phyloP scores from a whole-genome alignment of 331 rosid genomes.

The Stylosanthes scabra region DNA sequence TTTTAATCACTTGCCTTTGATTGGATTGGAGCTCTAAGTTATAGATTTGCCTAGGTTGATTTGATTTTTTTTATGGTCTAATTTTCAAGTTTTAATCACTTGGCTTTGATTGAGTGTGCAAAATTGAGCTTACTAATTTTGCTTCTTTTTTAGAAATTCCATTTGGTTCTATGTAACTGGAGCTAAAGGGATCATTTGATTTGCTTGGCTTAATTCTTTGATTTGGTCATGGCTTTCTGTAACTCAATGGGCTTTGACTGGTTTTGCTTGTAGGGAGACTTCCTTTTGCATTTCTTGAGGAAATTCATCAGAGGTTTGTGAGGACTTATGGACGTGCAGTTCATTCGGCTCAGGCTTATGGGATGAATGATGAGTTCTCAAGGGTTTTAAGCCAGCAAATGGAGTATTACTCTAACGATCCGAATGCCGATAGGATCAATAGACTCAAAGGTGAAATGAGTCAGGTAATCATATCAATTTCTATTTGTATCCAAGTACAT shows the following conservation, averaged over 20 bases:
- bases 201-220: neutral
- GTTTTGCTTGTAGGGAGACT: constrained; percentile 64
- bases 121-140: neutral
- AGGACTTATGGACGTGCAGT: constrained; percentile 92
- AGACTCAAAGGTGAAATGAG: constrained; percentile 98
- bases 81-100: neutral
- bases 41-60: too few relatives aligned
- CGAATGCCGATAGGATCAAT: constrained; percentile 93
- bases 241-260: too few relatives aligned
- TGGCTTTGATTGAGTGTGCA: neutral
- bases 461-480: constrained; percentile 60
- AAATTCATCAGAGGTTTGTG: constrained; percentile 89
- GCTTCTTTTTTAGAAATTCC: neutral
- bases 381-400: constrained; percentile 94
- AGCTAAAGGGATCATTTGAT: neutral
- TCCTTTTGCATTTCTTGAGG: constrained; percentile 95
- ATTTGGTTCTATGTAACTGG: neutral
- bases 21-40: neutral
- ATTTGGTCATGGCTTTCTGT: too few relatives aligned
- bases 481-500: too few relatives aligned
- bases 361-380: constrained; percentile 94
- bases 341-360: constrained; percentile 85
- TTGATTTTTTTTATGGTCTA: too few relatives aligned
- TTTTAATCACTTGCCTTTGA: neutral
- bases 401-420: constrained; percentile 90